A percentile compares a stretch with the other conserved stretches of the same genome.
Conservation (phyloP, 768 basidiomycete genomes). For the Lactarius indigo region DNA sequence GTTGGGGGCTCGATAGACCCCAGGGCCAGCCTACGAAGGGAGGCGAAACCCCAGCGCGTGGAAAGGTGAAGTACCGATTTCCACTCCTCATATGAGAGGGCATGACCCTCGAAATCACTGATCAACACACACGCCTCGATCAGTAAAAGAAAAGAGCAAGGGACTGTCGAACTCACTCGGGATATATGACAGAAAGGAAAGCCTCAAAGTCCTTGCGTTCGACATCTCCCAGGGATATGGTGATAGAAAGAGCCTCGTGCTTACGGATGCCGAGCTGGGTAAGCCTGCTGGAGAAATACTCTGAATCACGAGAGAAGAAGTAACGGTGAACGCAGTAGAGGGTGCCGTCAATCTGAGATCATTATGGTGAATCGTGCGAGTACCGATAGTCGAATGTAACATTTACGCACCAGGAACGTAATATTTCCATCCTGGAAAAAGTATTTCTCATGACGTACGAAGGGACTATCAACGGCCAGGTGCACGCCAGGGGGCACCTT, state of each 20-base stretch:
- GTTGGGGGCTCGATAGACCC: slow-evolving; percentile 19
- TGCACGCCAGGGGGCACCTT: background rate
- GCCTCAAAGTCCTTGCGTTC: slow-evolving; percentile 23
- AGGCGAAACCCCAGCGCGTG: slow-evolving; percentile 24
- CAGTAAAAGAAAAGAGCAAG: background rate
- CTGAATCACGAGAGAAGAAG: slow-evolving; percentile 21
- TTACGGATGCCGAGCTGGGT: slow-evolving; percentile 11
- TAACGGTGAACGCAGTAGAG: slow-evolving; percentile 22
- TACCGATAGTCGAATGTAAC: background rate
- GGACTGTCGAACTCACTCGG: slow-evolving; percentile 13
- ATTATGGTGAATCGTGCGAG: background rate
- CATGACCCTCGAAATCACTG: slow-evolving; percentile 20
- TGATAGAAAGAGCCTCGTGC: slow-evolving; percentile 13
- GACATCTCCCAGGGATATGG: slow-evolving; percentile 17
- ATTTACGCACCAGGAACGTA: slow-evolving; percentile 18
- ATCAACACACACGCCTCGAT: background rate
- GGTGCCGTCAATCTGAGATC: slow-evolving; percentile 14
- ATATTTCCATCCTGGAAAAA: slow-evolving; percentile 24
- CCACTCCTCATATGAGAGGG: slow-evolving; percentile 24
- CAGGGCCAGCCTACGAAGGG: slow-evolving; percentile 24
- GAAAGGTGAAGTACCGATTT: slow-evolving; percentile 25
- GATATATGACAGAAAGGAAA: slow-evolving; percentile 26
- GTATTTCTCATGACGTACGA: slow-evolving; percentile 19
- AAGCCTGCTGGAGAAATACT: slow-evolving; percentile 16
- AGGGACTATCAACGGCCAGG: background rate